Conservation (phyloP, 2,329 filamentous ascomycete genomes). For the Ophidiomyces ophidiicola region DNA sequence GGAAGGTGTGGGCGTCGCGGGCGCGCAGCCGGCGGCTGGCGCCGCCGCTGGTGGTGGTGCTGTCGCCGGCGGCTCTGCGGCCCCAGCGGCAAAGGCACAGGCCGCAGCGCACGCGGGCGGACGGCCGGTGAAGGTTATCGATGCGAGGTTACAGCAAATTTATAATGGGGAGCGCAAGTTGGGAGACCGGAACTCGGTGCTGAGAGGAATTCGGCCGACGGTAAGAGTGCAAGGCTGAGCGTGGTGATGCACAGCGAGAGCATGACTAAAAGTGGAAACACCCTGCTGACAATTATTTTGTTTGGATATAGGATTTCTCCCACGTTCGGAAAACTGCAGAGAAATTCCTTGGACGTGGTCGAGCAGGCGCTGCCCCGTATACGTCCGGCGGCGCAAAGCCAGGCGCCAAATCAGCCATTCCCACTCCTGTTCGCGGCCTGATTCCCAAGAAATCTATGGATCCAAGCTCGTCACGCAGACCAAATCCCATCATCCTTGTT, state of each 20-base stretch:
- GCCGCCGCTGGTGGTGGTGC: conserved; percentile 39
- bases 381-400: conserved; percentile 22
- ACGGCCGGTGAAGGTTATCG: conserved; percentile 55
- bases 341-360: conserved; percentile 53
- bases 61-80: conserved; percentile 30
- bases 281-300: not conserved
- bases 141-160: conserved; percentile 73
- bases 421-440: conserved; percentile 28
- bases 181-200: conserved; percentile 79
- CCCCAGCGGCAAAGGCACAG: conserved; percentile 29
- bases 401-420: conserved; percentile 24
- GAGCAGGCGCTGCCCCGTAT: conserved; percentile 29
- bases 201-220: conserved; percentile 78
- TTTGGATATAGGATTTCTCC: conserved; percentile 64
- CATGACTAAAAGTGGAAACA: not conserved
- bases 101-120: conserved; percentile 30
- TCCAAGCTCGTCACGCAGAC: conserved; percentile 43
- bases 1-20: conserved; percentile 45
- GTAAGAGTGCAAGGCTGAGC: conserved; percentile 39
- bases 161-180: conserved; percentile 85
- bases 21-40: conserved; percentile 32
- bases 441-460: conserved; percentile 31
- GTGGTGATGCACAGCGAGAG: not conserved
- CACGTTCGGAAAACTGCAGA: conserved; percentile 77
- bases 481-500: conserved; percentile 86